Conservation (phyloP, 306 rosid species). For the Alnus glutinosa region DNA sequence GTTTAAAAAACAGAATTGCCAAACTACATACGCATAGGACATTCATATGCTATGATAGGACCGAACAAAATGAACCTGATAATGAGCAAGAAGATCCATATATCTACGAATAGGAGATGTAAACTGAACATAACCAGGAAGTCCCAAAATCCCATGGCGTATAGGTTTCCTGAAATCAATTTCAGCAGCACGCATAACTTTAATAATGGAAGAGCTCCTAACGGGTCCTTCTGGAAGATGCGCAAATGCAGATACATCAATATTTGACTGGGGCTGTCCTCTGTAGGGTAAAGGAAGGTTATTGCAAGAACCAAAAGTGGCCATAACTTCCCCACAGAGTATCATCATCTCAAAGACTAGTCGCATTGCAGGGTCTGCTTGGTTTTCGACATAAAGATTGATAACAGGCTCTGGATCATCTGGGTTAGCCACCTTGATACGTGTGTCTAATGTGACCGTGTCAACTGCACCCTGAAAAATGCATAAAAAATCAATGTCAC, state of each 20-base stretch:
- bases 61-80: slow-evolving; percentile 57
- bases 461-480: slow-evolving; percentile 82
- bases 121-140: slow-evolving; percentile 95
- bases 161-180: slow-evolving; percentile 93
- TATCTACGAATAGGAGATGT: slow-evolving; percentile 99
- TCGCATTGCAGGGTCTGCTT: slow-evolving; percentile 94
- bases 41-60: not conserved
- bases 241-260: slow-evolving; percentile 70
- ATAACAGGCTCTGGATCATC: slow-evolving; percentile 80
- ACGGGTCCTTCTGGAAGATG: slow-evolving; percentile 99
- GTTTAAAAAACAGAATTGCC: not conserved
- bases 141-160: slow-evolving; percentile 84
- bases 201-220: slow-evolving; percentile 84
- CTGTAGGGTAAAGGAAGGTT: slow-evolving; percentile 88
- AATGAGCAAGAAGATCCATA: slow-evolving; percentile 94
- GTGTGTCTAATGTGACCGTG: slow-evolving; percentile 74
- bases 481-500: slow-evolving; percentile 5
- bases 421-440: slow-evolving; percentile 85
- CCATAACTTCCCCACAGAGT: slow-evolving; percentile 95
- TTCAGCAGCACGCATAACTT: slow-evolving; percentile 93
- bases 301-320: slow-evolving; percentile 72
- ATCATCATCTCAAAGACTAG: slow-evolving; percentile 97
- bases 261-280: slow-evolving; percentile 95
- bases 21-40: not conserved
- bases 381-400: slow-evolving; percentile 89